Conservation (phyloP, 2,329 filamentous ascomycete species). For the Exophiala xenobiotica region DNA sequence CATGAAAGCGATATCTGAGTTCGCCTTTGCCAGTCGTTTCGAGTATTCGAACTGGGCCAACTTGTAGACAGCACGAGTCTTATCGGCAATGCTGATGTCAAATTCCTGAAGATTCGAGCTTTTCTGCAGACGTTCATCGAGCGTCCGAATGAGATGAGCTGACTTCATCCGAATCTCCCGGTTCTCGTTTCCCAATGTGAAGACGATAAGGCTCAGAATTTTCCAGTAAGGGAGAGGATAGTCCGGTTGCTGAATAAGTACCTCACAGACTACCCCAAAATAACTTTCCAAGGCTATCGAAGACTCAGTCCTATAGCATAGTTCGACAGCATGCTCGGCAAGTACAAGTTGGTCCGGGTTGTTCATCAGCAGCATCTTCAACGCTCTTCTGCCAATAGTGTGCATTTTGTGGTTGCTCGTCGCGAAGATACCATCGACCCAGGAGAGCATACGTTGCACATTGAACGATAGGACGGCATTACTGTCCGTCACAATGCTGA, state of each 20-base stretch:
- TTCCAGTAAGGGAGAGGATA: constrained; percentile 89
- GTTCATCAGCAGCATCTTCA: constrained; percentile 85
- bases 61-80: constrained; percentile 97
- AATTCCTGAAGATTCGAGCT: constrained; percentile 94
- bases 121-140: constrained; percentile 80
- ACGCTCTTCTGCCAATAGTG: constrained; percentile 78
- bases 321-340: constrained; percentile 83
- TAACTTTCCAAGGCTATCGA: constrained; percentile 90
- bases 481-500: constrained; percentile 84
- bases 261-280: constrained; percentile 86
- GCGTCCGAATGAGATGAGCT: constrained; percentile 71
- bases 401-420: constrained; percentile 90
- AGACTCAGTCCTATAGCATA: constrained; percentile 80
- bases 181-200: constrained; percentile 88
- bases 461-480: constrained; percentile 88
- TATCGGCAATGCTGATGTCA: constrained; percentile 97
- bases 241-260: constrained; percentile 78
- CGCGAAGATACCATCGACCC: constrained; percentile 94
- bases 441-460: constrained; percentile 84
- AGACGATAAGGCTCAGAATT: constrained; percentile 80
- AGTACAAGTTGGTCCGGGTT: constrained; percentile 85
- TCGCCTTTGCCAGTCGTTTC: constrained; percentile 80
- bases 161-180: constrained; percentile 88
- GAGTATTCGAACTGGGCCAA: constrained; percentile 96
- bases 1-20: constrained; percentile 84